These are phyloP conservation scores for Elsinoe necatrix DNA, from an alignment of 2,329 filamentous ascomycete genomes.

Conservation along the genomic window DNA sequence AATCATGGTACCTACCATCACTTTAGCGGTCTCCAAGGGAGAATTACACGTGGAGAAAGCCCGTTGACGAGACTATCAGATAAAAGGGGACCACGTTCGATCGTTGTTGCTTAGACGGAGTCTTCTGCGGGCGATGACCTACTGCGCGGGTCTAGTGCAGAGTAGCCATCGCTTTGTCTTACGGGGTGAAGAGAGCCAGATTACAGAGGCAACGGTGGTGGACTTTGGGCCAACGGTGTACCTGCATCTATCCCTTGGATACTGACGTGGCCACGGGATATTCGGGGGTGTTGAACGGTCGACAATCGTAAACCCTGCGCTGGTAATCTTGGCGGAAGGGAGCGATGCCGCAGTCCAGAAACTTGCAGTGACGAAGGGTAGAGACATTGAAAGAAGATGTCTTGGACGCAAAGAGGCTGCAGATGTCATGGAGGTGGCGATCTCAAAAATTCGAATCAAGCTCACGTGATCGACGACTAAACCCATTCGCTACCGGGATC, in stretches of 20 bases:
- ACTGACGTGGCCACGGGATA: constrained; percentile 5
- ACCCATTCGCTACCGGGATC: not conserved
- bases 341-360: not conserved
- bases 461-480: constrained; percentile 1
- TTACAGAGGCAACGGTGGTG: constrained; percentile 12
- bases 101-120: not conserved
- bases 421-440: not conserved
- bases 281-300: not conserved
- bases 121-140: not conserved
- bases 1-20: not conserved
- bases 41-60: not conserved
- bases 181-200: not conserved
- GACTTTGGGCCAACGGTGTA: constrained; percentile 7
- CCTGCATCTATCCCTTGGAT: constrained; percentile 7
- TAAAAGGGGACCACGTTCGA: constrained; percentile 9
- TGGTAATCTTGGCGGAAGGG: not conserved
- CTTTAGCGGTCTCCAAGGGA: not conserved
- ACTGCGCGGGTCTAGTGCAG: not conserved
- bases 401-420: not conserved
- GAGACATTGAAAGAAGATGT: not conserved
- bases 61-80: constrained; percentile 12
- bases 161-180: not conserved
- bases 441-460: not conserved
- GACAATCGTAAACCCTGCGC: not conserved
- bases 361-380: not conserved